These are phyloP conservation scores for Aspergillus pseudoterreus DNA, from an alignment of 2,329 filamentous ascomycete species.

Conservation along the genomic window DNA sequence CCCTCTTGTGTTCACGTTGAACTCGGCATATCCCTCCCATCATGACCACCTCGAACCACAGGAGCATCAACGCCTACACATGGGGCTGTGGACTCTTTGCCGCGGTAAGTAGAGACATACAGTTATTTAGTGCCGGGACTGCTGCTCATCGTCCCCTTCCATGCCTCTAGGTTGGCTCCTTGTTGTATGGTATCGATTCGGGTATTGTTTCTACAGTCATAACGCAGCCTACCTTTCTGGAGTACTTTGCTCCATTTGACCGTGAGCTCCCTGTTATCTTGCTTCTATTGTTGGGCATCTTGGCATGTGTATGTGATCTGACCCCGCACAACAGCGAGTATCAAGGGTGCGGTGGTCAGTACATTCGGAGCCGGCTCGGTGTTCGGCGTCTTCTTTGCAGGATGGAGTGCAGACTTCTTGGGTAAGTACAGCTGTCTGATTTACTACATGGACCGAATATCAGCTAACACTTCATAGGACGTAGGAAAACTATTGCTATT, in stretches of 20 bases:
- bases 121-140: background rate
- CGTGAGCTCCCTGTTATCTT: background rate
- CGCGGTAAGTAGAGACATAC: background rate
- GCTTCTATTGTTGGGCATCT: background rate
- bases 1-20: too few species aligned
- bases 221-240: conserved; percentile 5
- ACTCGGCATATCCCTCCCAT: background rate
- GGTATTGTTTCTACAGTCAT: conserved; percentile 7
- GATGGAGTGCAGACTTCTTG: conserved; percentile 6
- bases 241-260: conserved; percentile 4
- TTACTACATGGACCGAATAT: background rate
- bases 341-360: conserved; percentile 4
- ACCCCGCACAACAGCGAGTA: conserved; percentile 2
- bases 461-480: background rate
- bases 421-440: background rate
- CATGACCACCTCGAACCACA: background rate
- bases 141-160: background rate
- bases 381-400: conserved; percentile 7
- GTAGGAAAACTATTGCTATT: conserved; percentile 7
- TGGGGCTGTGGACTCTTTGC: conserved; percentile 7
- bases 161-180: conserved; percentile 3
- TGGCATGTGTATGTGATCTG: background rate
- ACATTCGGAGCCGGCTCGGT: conserved; percentile 6
- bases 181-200: conserved; percentile 8
- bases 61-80: conserved; percentile 3